Conservation (phyloP, 352 stramenopile genomes). For the Phytophthora capsici region DNA sequence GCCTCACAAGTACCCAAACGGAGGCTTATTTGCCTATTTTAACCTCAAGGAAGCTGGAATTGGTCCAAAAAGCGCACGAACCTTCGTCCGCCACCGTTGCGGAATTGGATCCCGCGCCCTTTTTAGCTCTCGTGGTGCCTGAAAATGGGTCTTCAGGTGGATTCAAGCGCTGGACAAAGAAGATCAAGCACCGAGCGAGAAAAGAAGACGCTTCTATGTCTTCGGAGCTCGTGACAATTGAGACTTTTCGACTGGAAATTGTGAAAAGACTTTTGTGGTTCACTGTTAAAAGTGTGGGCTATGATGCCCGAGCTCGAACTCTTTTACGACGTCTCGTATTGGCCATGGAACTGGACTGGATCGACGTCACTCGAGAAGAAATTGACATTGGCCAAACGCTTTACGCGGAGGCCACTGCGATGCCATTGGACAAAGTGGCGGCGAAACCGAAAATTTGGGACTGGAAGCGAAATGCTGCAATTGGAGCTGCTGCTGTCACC, state of each 20-base stretch:
- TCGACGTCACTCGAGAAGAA: constrained; percentile 70
- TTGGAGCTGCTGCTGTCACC: constrained; percentile 72
- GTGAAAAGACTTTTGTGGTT: constrained; percentile 82
- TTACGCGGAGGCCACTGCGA: constrained; percentile 74
- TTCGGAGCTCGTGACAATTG: constrained; percentile 26
- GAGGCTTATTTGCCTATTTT: constrained; percentile 83
- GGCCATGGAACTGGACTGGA: constrained; percentile 65
- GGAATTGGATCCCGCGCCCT: constrained; percentile 64
- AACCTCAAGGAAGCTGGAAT: constrained; percentile 32
- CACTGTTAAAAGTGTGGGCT: constrained; percentile 76
- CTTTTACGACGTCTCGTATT: constrained; percentile 57
- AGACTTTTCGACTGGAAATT: constrained; percentile 62
- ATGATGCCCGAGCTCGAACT: constrained; percentile 71
- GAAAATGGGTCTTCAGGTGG: constrained; percentile 25
- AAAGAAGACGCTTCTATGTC: constrained; percentile 11
- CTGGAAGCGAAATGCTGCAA: constrained; percentile 81
- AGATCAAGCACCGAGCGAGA: constrained; percentile 31
- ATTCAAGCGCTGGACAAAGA: constrained; percentile 40
- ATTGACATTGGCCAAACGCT: constrained; percentile 69
- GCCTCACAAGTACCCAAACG: constrained; percentile 53
- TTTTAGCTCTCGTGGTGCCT: constrained; percentile 61
- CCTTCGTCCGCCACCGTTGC: constrained; percentile 17
- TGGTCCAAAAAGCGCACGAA: constrained; percentile 29
- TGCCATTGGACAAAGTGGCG: constrained; percentile 69
- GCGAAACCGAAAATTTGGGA: constrained; percentile 70